phyloP scores from a whole-genome alignment of 306 rosid species.

The Rubus parviflorus region DNA sequence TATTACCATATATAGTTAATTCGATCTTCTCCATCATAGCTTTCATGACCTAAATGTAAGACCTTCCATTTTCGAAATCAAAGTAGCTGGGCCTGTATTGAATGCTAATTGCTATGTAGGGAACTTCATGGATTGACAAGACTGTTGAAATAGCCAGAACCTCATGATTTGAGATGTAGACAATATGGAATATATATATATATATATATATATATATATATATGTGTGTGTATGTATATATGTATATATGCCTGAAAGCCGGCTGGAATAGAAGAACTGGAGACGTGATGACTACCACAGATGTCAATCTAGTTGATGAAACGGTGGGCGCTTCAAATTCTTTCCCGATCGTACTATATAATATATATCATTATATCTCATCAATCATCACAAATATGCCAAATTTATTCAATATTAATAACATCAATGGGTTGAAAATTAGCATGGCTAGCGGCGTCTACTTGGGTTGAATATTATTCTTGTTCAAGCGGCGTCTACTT shows the following conservation, averaged over 20 bases:
- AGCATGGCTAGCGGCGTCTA: neutral
- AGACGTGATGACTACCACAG: slow-evolving; percentile 13
- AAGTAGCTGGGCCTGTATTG: neutral
- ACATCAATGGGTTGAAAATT: neutral
- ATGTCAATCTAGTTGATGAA: slow-evolving; percentile 7
- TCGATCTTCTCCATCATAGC: neutral
- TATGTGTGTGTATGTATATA: too few species aligned
- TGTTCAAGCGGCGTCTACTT: neutral
- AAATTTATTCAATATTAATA: neutral
- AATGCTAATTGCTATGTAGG: slow-evolving; percentile 1
- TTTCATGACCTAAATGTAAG: neutral
- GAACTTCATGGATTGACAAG: slow-evolving; percentile 1
- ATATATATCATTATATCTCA: neutral
- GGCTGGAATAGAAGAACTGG: neutral
- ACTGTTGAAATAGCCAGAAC: slow-evolving; percentile 10
- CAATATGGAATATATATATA: slow-evolving; percentile 21
- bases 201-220: too few species aligned
- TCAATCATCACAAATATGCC: neutral
- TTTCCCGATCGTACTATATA: neutral
- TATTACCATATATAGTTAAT: neutral
- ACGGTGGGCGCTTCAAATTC: neutral
- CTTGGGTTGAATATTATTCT: neutral
- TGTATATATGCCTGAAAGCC: neutral
- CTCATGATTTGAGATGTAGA: neutral
- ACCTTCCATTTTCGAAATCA: neutral